Percentiles rank a stretch among this genome's conserved stretches.
phyloP scores from a whole-genome alignment of 768 basidiomycete genomes.

The Termitomyces sp. region DNA sequence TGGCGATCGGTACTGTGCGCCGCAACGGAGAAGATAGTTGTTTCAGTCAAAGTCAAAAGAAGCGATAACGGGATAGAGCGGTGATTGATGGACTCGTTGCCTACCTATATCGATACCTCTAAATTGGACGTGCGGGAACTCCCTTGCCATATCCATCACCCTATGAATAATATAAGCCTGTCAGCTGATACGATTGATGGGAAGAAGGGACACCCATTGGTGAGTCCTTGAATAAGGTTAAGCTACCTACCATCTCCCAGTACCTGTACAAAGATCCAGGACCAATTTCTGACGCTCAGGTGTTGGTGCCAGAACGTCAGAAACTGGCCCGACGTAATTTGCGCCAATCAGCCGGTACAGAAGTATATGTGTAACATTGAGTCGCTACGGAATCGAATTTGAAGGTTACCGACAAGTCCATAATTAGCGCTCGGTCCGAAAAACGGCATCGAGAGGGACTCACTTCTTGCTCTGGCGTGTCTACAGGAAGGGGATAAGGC shows the following conservation, averaged over 20 bases:
- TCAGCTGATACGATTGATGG: conserved; percentile 7
- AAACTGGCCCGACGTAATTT: conserved; percentile 61
- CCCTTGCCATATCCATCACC: conserved; percentile 71
- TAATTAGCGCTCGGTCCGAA: not conserved
- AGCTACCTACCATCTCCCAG: conserved; percentile 61
- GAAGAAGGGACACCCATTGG: conserved; percentile 7
- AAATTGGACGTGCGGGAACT: conserved; percentile 65
- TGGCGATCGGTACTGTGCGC: conserved; percentile 65
- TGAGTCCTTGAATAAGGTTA: conserved; percentile 19
- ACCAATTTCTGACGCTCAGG: conserved; percentile 46
- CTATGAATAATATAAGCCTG: conserved; percentile 34
- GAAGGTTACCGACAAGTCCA: not conserved
- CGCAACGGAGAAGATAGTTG: not conserved
- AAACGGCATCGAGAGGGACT: conserved; percentile 20
- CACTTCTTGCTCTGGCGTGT: conserved; percentile 69
- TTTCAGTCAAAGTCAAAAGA: conserved; percentile 11
- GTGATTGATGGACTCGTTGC: conserved; percentile 20
- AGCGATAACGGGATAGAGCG: conserved; percentile 12
- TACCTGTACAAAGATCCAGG: conserved; percentile 78
- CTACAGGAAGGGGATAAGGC: conserved; percentile 74
- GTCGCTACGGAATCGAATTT: conserved; percentile 39
- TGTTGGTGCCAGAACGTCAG: conserved; percentile 43
- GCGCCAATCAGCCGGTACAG: conserved; percentile 51
- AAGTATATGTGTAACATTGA: conserved; percentile 47
- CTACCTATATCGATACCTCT: conserved; percentile 77